Base-by-base conservation (phyloP, 176 grass and related monocot genomes). In the Juncus effusus region DNA sequence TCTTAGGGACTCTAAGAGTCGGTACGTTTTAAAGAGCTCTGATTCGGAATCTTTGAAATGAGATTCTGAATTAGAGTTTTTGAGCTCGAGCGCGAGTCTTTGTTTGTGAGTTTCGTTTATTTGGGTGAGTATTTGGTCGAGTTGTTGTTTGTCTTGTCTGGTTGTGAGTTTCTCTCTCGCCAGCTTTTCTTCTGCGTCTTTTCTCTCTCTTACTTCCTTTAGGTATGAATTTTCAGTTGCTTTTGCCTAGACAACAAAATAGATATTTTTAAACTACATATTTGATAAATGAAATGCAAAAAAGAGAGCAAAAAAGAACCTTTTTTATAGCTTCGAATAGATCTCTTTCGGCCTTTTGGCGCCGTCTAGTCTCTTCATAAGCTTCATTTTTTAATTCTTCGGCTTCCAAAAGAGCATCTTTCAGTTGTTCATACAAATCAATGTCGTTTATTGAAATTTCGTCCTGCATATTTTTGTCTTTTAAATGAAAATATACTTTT, bases 341-440 rank as follows among this genome's bases (percentile, higher is more conserved):
- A 37, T 87, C 84, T 13, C 80, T 76, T 56, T 87, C 88, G 10
- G 84, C 81, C 68, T 79, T 87, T 75, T 87, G 88, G 58, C 88
- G 88, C 62, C 78, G 74, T 7, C 81, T 64, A 13, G 71, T 59
- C 77, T 83, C 84, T 56, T 91, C 84, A 10, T 87, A 84, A 5
- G 78, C 84, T 65, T 91, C 88, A 0, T 36, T 62, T 61, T 62
- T 84, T 2, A 87, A 63, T 65, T 64, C 80, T 50, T 84, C 70
- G 3, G 75, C 80, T 53, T 91, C 88, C 60, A 42, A 10, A 64
- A 91, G 12, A 2, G 54, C 80, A 51, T 62, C 70, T 40, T 65
- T 87, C 1, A 91, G 61, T 7, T 75, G 82, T 13, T 84, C 74
- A 10, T 64, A 78, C 5, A 83, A 62, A 13, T 63, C 74, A 13